phyloP scores from a whole-genome alignment of 2,329 filamentous ascomycete species.

The Hypomyces perniciosus region DNA sequence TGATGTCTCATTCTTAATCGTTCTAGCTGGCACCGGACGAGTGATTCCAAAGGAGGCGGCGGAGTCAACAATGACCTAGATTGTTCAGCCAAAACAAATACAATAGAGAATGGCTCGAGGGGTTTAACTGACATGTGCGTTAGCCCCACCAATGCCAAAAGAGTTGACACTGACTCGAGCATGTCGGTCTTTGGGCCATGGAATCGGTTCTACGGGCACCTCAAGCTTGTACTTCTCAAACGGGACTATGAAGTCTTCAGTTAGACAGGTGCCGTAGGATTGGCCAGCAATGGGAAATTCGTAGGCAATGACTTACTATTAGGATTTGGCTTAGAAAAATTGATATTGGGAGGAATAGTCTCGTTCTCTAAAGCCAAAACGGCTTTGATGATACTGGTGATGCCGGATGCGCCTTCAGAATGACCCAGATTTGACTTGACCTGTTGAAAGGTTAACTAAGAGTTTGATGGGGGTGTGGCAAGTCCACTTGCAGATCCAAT shows the following conservation, averaged over 20 bases:
- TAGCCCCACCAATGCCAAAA: slow-evolving; percentile 32
- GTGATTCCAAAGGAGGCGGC: background rate
- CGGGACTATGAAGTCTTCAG: too few species aligned
- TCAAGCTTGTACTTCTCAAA: slow-evolving; percentile 18
- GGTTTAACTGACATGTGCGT: slow-evolving; percentile 24
- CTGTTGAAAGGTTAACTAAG: background rate
- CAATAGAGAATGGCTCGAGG: slow-evolving; percentile 25
- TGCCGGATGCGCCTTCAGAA: slow-evolving; percentile 15
- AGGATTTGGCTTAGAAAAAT: slow-evolving; percentile 20
- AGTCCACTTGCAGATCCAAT: background rate
- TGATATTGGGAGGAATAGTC: slow-evolving; percentile 18
- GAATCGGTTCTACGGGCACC: slow-evolving; percentile 24
- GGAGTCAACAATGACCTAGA: background rate
- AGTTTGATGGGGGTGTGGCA: slow-evolving; percentile 8
- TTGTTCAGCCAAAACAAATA: slow-evolving; percentile 1
- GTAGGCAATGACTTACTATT: slow-evolving; percentile 11
- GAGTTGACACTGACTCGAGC: slow-evolving; percentile 25
- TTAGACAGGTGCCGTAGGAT: too few species aligned
- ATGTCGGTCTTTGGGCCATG: slow-evolving; percentile 29
- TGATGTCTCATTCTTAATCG: too few species aligned
- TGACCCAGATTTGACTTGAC: slow-evolving; percentile 20
- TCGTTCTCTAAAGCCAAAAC: slow-evolving; percentile 14
- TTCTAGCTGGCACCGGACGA: background rate
- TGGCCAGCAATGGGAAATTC: too few species aligned
- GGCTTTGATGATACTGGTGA: slow-evolving; percentile 16